Percentiles rank a stretch among this genome's conserved stretches.
Evolutionary conservation across 768 basidiomycete genomes (phyloP).

Genomic region (Leccinum broughii): DNA sequence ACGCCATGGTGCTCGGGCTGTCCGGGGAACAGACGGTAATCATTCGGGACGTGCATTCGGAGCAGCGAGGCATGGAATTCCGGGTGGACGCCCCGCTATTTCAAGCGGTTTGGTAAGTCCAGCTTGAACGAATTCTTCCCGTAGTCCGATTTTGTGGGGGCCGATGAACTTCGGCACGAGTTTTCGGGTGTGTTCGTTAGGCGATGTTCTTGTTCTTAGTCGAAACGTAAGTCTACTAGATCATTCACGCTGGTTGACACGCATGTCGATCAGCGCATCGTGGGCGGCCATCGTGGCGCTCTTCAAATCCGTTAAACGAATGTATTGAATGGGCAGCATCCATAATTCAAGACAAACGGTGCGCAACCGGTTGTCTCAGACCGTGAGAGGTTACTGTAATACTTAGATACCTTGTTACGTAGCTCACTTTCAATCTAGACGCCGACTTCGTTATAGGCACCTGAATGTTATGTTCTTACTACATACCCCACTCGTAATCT

Average conservation of each 20-base stretch:
- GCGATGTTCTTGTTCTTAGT: neutral
- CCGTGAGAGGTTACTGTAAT: neutral
- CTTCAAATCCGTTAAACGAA: slow-evolving; percentile 23
- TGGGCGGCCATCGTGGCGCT: neutral
- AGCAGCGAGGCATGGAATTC: slow-evolving; percentile 37
- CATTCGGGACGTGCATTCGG: slow-evolving; percentile 22
- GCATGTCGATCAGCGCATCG: too few species aligned
- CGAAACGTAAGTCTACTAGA: neutral
- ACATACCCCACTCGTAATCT: too few species aligned
- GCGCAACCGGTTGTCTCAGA: slow-evolving; percentile 23
- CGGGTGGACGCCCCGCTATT: slow-evolving; percentile 27
- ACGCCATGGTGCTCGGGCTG: neutral
- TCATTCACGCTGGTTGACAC: neutral
- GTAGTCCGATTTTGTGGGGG: slow-evolving; percentile 12
- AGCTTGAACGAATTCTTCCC: slow-evolving; percentile 14
- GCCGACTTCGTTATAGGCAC: too few species aligned
- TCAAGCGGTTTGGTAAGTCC: slow-evolving; percentile 30
- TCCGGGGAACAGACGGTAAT: slow-evolving; percentile 15
- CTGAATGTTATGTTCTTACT: too few species aligned
- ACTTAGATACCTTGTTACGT: too few species aligned
- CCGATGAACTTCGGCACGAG: neutral
- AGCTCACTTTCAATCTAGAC: too few species aligned
- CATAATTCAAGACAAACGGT: slow-evolving; percentile 12
- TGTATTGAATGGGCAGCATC: neutral
- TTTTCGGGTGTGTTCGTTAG: neutral